Conservation (phyloP, 2,329 filamentous ascomycete species). For the Hirsutella thompsonii region DNA sequence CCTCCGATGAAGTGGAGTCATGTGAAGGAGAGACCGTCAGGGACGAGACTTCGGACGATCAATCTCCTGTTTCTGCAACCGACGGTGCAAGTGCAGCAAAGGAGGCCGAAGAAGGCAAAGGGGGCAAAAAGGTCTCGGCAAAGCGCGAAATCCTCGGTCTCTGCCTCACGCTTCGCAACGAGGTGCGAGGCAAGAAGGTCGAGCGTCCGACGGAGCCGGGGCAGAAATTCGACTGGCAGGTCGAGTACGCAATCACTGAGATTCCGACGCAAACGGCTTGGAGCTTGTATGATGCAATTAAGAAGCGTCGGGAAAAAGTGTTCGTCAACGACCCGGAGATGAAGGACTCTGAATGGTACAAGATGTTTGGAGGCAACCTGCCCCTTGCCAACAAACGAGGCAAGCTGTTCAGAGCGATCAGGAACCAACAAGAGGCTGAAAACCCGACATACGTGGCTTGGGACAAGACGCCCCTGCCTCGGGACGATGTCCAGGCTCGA, state of each 20-base stretch:
- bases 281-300: slow-evolving; percentile 41
- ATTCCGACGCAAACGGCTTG: slow-evolving; percentile 31
- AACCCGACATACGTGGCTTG: slow-evolving; percentile 35
- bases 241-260: slow-evolving; percentile 70
- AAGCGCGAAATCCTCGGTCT: slow-evolving; percentile 47
- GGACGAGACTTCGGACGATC: not conserved
- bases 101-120: too few species aligned
- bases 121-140: too few species aligned
- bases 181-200: slow-evolving; percentile 53
- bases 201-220: slow-evolving; percentile 40
- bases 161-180: slow-evolving; percentile 59
- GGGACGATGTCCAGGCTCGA: not conserved
- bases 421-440: slow-evolving; percentile 37
- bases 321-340: slow-evolving; percentile 28
- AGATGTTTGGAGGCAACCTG: slow-evolving; percentile 29
- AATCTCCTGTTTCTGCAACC: not conserved
- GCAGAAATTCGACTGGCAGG: slow-evolving; percentile 41
- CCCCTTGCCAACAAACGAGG: slow-evolving; percentile 36
- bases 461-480: slow-evolving; percentile 15
- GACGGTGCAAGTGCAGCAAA: too few species aligned
- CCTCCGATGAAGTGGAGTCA: not conserved
- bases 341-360: slow-evolving; percentile 29
- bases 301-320: slow-evolving; percentile 38
- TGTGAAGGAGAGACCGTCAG: not conserved
- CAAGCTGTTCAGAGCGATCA: slow-evolving; percentile 38